Conservation (phyloP, 2,329 filamentous ascomycete genomes). For the Colletotrichum sp. region DNA sequence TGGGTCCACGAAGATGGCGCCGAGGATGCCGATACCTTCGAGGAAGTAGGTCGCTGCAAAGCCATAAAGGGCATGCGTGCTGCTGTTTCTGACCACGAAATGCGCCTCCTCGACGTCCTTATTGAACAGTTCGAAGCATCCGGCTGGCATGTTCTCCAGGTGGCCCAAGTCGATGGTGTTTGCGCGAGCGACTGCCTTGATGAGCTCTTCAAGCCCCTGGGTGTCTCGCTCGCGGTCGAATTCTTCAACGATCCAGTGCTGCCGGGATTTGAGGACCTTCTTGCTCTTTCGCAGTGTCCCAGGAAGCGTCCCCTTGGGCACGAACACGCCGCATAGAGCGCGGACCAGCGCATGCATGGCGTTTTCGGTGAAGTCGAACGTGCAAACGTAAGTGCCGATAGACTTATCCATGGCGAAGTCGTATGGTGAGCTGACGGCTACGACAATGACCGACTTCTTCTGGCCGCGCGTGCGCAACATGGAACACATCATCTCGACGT, state of each 20-base stretch:
- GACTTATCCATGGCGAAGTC: constrained; percentile 93
- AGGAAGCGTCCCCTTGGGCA: constrained; percentile 63
- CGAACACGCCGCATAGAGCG: constrained; percentile 79
- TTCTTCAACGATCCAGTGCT: constrained; percentile 92
- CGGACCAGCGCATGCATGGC: constrained; percentile 85
- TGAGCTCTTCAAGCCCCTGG: constrained; percentile 74
- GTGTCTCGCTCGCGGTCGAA: constrained; percentile 83
- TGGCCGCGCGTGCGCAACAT: constrained; percentile 78
- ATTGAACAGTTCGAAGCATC: constrained; percentile 77
- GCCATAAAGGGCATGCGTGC: constrained; percentile 87
- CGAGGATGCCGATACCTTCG: constrained; percentile 75
- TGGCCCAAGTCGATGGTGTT: constrained; percentile 72
- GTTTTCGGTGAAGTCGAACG: constrained; percentile 94
- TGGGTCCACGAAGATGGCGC: constrained; percentile 89
- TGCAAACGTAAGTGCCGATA: constrained; percentile 92
- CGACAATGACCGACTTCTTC: constrained; percentile 88
- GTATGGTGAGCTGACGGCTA: constrained; percentile 93
- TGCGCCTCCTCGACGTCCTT: constrained; percentile 79
- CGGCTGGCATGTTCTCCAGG: constrained; percentile 71
- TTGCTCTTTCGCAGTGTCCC: constrained; percentile 86
- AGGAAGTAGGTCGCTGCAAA: constrained; percentile 91
- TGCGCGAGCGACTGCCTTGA: constrained; percentile 72
- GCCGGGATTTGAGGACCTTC: constrained; percentile 85
- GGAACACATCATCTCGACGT: constrained; percentile 94
- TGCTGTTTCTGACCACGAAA: constrained; percentile 93